Conservation (phyloP, 2,329 filamentous ascomycete species). For the Diaporthe sp. region DNA sequence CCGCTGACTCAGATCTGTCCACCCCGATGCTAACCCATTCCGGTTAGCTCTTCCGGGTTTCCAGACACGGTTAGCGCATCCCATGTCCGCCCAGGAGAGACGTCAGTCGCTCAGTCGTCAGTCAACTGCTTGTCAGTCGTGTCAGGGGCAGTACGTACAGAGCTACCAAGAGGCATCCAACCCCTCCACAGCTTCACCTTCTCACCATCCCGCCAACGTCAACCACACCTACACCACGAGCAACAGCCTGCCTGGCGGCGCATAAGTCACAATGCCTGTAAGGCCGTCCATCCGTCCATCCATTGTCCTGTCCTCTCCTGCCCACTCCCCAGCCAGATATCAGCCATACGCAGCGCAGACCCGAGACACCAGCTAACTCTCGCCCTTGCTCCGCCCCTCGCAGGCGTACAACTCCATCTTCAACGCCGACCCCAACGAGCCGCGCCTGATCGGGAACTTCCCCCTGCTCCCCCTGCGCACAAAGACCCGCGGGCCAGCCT, state of each 20-base stretch:
- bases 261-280: conserved; percentile 44
- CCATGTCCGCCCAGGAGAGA: conserved; percentile 7
- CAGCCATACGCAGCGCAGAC: background rate
- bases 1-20: conserved; percentile 21
- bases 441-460: conserved; percentile 84
- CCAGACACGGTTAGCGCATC: conserved; percentile 14
- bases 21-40: background rate
- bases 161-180: conserved; percentile 31
- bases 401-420: conserved; percentile 99
- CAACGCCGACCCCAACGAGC: conserved; percentile 80
- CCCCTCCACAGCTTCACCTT: conserved; percentile 26
- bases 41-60: background rate
- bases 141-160: conserved; percentile 31
- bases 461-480: conserved; percentile 95
- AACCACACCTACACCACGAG: conserved; percentile 36
- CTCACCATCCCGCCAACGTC: background rate
- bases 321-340: conserved; percentile 2
- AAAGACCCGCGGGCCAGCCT: conserved; percentile 93
- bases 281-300: conserved; percentile 12
- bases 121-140: conserved; percentile 22
- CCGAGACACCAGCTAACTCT: conserved; percentile 20
- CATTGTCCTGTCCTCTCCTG: background rate
- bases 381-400: conserved; percentile 39
- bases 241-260: conserved; percentile 41
- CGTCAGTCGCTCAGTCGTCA: conserved; percentile 31